Conservation (phyloP, 352 stramenopile genomes). For the Phytopythium boreale region DNA sequence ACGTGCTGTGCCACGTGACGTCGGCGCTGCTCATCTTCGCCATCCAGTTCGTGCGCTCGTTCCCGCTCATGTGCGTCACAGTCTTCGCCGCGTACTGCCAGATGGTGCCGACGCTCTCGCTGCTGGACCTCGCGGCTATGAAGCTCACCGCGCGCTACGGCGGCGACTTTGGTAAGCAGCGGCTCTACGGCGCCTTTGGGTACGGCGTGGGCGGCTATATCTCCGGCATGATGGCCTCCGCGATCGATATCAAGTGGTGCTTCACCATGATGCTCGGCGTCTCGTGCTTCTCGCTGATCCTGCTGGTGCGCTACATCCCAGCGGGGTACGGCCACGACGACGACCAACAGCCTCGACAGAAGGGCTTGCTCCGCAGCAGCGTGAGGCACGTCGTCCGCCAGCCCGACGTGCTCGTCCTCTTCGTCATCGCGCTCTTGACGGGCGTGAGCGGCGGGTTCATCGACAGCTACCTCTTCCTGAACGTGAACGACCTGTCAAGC, state of each 20-base stretch:
- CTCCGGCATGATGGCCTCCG: conserved; percentile 31
- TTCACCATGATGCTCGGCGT: conserved; percentile 47
- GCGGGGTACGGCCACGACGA: conserved; percentile 13
- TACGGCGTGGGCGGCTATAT: conserved; percentile 52
- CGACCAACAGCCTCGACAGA: conserved; percentile 8
- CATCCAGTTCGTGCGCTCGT: conserved; percentile 35
- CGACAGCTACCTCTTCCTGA: conserved; percentile 49
- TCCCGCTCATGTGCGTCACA: conserved; percentile 27
- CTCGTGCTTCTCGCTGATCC: conserved; percentile 27
- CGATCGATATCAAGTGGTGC: conserved; percentile 39
- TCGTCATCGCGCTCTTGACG: conserved; percentile 41
- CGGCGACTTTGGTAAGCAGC: conserved; percentile 58
- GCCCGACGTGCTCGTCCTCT: conserved; percentile 37
- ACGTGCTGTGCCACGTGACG: conserved; percentile 38
- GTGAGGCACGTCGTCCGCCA: conserved; percentile 23
- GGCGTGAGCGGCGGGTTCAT: conserved; percentile 54
- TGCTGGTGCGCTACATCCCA: conserved; percentile 41
- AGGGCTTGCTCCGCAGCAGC: conserved; percentile 27
- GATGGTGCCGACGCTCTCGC: conserved; percentile 28
- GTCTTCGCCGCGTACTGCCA: conserved; percentile 38
- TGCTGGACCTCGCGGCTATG: conserved; percentile 53
- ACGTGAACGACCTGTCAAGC: conserved; percentile 49
- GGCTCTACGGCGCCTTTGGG: conserved; percentile 46
- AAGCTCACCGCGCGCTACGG: conserved; percentile 36
- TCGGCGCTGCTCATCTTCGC: conserved; percentile 39